phyloP scores from a whole-genome alignment of 1,284 basidiomycete species.

The Porogramme epimiltina region DNA sequence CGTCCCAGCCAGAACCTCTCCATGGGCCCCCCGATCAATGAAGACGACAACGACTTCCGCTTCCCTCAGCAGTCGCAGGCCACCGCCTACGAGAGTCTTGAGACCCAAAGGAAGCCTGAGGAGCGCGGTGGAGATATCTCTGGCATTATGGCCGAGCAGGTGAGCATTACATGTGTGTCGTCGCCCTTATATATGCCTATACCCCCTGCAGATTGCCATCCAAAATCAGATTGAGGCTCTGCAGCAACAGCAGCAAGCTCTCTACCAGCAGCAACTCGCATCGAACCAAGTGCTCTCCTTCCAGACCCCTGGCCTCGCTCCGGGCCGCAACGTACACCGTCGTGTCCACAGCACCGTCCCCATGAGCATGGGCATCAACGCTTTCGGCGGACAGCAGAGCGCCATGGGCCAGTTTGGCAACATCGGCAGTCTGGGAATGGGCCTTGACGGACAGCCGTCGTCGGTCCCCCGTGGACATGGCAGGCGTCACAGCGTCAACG shows the following conservation, averaged over 20 bases:
- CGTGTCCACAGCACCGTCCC: constrained; percentile 89
- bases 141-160: constrained; percentile 91
- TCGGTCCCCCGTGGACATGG: constrained; percentile 83
- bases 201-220: constrained; percentile 69
- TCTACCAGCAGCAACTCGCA: constrained; percentile 85
- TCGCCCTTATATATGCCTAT: not conserved
- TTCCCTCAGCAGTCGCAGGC: constrained; percentile 71
- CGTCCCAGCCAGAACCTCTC: constrained; percentile 52
- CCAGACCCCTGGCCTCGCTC: constrained; percentile 69
- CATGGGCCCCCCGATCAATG: constrained; percentile 73
- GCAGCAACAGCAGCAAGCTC: constrained; percentile 87
- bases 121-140: constrained; percentile 71
- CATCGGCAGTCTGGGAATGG: constrained; percentile 56
- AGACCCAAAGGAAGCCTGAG: constrained; percentile 56
- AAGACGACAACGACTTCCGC: constrained; percentile 79
- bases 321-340: constrained; percentile 71
- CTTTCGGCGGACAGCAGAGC: constrained; percentile 50
- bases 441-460: constrained; percentile 64
- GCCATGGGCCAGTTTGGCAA: constrained; percentile 73
- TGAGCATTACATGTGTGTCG: constrained; percentile 34
- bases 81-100: constrained; percentile 38
- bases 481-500: constrained; percentile 93
- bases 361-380: constrained; percentile 49
- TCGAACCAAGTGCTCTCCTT: constrained; percentile 69
- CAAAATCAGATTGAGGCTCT: constrained; percentile 90